These are phyloP conservation scores for Lantana camara DNA, from an alignment of 257 asterid species.

Conservation along the genomic window DNA sequence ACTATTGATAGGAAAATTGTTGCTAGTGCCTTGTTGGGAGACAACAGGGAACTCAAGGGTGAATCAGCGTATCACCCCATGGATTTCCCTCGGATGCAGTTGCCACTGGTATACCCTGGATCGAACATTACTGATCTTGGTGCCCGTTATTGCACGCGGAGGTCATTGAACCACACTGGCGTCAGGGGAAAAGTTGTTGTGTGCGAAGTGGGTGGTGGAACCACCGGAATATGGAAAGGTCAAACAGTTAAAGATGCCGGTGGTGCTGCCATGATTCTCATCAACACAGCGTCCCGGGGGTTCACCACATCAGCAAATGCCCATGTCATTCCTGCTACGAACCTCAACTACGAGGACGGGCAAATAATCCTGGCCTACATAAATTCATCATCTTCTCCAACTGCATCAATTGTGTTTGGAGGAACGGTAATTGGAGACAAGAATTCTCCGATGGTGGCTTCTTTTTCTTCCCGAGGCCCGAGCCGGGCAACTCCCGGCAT, in stretches of 20 bases:
- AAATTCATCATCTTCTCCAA: conserved; percentile 24
- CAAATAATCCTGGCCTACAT: conserved; percentile 26
- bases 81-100: conserved; percentile 14
- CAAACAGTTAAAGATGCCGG: conserved; percentile 33
- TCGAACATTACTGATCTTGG: conserved; percentile 1
- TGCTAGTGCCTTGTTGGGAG: conserved; percentile 44
- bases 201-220: conserved; percentile 10
- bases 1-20: conserved; percentile 38
- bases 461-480: conserved; percentile 57
- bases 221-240: conserved; percentile 1
- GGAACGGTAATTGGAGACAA: conserved; percentile 45
- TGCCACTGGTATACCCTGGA: conserved; percentile 40
- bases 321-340: conserved; percentile 33
- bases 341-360: conserved; percentile 27
- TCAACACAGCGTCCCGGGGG: background rate
- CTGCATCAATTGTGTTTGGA: conserved; percentile 32
- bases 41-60: conserved; percentile 29
- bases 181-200: conserved; percentile 29
- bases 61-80: conserved; percentile 41
- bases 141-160: conserved; percentile 24
- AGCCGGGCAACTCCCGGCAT: conserved; percentile 36
- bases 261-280: conserved; percentile 32
- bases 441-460: conserved; percentile 41
- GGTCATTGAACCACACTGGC: conserved; percentile 17
- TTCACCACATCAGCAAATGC: background rate